phyloP scores from a whole-genome alignment of 2,329 filamentous ascomycete species.

The Alternaria arborescens region DNA sequence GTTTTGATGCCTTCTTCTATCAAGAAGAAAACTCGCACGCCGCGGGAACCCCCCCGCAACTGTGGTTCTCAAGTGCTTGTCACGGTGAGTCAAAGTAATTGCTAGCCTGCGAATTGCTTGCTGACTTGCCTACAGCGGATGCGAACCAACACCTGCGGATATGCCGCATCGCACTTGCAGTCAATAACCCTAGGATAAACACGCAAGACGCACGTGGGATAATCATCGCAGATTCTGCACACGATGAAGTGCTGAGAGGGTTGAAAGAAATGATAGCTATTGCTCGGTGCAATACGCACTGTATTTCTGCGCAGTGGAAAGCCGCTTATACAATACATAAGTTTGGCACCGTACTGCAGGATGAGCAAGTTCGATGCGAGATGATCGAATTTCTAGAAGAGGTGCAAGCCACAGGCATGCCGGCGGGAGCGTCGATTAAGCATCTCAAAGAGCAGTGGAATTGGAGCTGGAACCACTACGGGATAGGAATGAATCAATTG shows the following conservation, averaged over 20 bases:
- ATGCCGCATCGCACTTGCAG: slow-evolving; percentile 23
- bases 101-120: background rate
- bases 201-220: background rate
- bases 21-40: slow-evolving; percentile 9
- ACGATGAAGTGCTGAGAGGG: slow-evolving; percentile 12
- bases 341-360: slow-evolving; percentile 18
- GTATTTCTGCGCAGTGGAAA: slow-evolving; percentile 16
- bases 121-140: slow-evolving; percentile 18
- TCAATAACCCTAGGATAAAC: slow-evolving; percentile 7
- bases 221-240: background rate
- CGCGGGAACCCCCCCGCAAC: slow-evolving; percentile 17
- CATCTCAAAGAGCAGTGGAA: slow-evolving; percentile 23
- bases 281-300: slow-evolving; percentile 25
- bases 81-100: slow-evolving; percentile 22
- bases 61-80: slow-evolving; percentile 26
- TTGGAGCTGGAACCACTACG: slow-evolving; percentile 7
- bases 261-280: slow-evolving; percentile 29
- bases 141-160: slow-evolving; percentile 30
- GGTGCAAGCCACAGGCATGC: slow-evolving; percentile 24
- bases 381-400: slow-evolving; percentile 32
- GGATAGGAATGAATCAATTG: slow-evolving; percentile 2
- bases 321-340: slow-evolving; percentile 25
- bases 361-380: slow-evolving; percentile 18
- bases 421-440: slow-evolving; percentile 20
- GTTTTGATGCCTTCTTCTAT: slow-evolving; percentile 27